These are phyloP conservation scores for Backusella sp. DNA, from an alignment of 192 early-diverging fungal genomes.

Conservation along the genomic window DNA sequence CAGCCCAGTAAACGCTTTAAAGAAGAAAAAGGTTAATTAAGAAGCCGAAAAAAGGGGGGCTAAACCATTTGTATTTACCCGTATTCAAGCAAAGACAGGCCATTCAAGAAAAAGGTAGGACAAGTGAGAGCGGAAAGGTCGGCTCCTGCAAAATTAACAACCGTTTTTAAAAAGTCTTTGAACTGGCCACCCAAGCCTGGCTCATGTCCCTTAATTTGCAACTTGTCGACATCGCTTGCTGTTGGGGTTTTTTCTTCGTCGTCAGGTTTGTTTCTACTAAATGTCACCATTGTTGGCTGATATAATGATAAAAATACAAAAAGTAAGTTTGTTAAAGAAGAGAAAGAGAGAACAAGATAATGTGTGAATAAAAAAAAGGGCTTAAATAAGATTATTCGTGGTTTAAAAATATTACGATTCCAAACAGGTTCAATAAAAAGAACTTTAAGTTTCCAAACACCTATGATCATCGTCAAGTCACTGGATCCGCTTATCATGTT, in stretches of 20 bases:
- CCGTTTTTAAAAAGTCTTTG: slow-evolving; percentile 58
- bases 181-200: slow-evolving; percentile 30
- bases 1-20: slow-evolving; percentile 5
- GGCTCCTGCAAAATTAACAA: slow-evolving; percentile 70
- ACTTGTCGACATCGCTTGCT: slow-evolving; percentile 26
- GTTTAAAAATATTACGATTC: neutral
- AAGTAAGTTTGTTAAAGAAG: neutral
- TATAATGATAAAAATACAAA: neutral
- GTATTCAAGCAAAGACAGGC: slow-evolving; percentile 78
- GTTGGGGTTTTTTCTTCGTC: slow-evolving; percentile 14
- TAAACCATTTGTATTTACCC: slow-evolving; percentile 39
- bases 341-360: neutral
- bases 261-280: neutral
- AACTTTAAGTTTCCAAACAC: neutral
- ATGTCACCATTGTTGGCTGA: neutral
- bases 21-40: neutral
- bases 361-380: neutral
- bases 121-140: slow-evolving; percentile 79
- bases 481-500: neutral
- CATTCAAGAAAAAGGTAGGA: slow-evolving; percentile 76
- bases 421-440: neutral
- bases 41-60: neutral
- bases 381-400: neutral
- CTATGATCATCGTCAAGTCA: neutral
- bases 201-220: slow-evolving; percentile 25